Base-by-base conservation (phyloP, 257 asterid genomes). In the Lycium ferocissimum region DNA sequence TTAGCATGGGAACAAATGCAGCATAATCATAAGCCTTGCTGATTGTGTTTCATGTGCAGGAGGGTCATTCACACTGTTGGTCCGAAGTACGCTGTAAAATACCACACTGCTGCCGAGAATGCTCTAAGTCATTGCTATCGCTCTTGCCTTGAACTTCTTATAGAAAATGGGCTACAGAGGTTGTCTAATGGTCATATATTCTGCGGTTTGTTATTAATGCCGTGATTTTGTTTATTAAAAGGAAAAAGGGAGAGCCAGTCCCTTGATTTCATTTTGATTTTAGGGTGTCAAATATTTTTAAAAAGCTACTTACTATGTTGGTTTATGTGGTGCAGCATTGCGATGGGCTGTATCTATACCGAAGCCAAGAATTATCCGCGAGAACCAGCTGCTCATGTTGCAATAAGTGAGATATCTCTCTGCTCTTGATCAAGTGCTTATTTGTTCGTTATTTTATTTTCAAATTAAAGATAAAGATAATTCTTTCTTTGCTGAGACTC, bases 381-480 rank as follows among this genome's bases (percentile, higher is more conserved):
- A 84, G 99, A 97, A 93, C 99, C 97, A 78, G 98, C 99, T 87
- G 98, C 98, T 7, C 99, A 97, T 85, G 99, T 97, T 80, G 98
- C 99, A 86, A 97, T 97, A 87, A 92, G 99, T 95, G 85, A 90
- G 97, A 79, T 83, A 47, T 59, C 84, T 82, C 62, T 70, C 71
- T 67, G 5, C 10, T 37, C 22, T 63, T 22, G 38, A 14, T 83
- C 35, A 11, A 20, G 59, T 71, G 43, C 22, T 18, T 37, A 65
- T 81, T 35, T 61, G 35, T 45, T 72, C 6, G 1, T 67, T 58
- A 51, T 86, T 56, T 43, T 47, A 57, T 57, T 35, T 51, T 38
- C 33, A 79, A 35, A 14, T 26, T 6, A 12, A 71, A 53, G 43
- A 63, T 56, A n/a, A 63, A 43, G 20, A 65, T n/a, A 17, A 14